Evolutionary conservation across 768 basidiomycete genomes (phyloP), one percentile per base, ranked within the genome.

Genomic region (Russula vinacea): DNA sequence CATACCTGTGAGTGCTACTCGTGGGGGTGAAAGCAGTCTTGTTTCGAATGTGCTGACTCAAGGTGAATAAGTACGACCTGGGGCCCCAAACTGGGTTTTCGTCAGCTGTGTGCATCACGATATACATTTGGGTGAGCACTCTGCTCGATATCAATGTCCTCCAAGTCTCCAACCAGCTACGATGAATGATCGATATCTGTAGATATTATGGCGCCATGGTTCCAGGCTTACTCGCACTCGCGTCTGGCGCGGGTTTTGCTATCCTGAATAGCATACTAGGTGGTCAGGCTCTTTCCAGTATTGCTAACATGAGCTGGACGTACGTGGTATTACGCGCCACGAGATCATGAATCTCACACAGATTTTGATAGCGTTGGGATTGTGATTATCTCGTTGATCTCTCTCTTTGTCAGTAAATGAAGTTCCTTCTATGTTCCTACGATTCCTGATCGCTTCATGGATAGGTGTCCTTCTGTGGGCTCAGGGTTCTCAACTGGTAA

Each of bases 61-160:
- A 47, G 6, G n/a, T 16, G 42, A 17, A 50, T 61, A 22, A 83
- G 82, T 64, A 75, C 83, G 17, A 84, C 86, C 3, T 90, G 89
- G 75, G 90, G 92, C 11, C 89, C 92, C 0, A 86, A 85, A 71
- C 76, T 89, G 0, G 94, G 94, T 10, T 81, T 88, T 71, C 81
- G 91, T 22, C 88, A 93, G 69, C 92, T 95, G 88, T 84, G 90
- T 26, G 82, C 84, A 52, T 85, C 91, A 3, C 76, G 84, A 29
- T 86, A 84, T 70, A 81, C 75, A 59, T 83, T 84, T 68, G 84
- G 84, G 80, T 81, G 22, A 5, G 75, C 71, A 71, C 26, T 33
- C 32, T 1, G 73, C 55, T 76, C 16, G 22, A 26, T 74, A 62
- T 1, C 47, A 60, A 37, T 56, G 17, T n/a, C 29, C 5, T n/a